Evolutionary conservation across 2,329 filamentous ascomycete species (phyloP), one percentile per base, ranked within the genome.

Genomic region (Akanthomyces lecanii): DNA sequence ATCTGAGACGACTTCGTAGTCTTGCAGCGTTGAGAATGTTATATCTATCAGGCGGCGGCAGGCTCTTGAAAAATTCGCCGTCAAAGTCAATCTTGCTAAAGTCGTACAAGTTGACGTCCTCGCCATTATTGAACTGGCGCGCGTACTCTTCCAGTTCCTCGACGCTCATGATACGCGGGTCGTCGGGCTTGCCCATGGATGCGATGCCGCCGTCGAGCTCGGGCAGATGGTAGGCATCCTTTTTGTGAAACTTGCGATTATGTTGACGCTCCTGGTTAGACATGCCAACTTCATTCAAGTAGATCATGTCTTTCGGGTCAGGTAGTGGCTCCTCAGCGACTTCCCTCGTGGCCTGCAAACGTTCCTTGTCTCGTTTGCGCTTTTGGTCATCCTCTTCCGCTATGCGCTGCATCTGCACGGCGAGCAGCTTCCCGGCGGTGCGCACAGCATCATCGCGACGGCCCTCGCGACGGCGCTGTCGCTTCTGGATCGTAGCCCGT

Each of bases 31-130:
- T 99, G 25, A 99, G 78, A 60, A 99, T 99, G 70, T 98, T 98
- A 79, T 99, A 99, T 55, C 94, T 86, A 78, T 99, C 95, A 2
- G 89, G 89, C 1, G 92, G 83, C 0, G 96, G 95, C 63, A 99
- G 77, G 72, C 92, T 97, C 73, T 90, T 86, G 78, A 99, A 99
- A 76, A 99, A 99, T 14, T 94, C 87, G 67, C 93, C 91, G 67
- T 98, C 90, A 70, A 98, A 99, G 72, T 99, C 95, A 69, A 99
- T 99, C 76, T 98, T 98, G 72, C 91, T 96, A 72, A 99, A 99
- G 76, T 98, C 94, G 75, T 98, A 98, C 5, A 93, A 76, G 67
- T 89, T 88, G 69, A 98, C 89, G 73, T 98, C 94, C 75, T 98
- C 92, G 61, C 95, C 95, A 65, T 86, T 87, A 70, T 97, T 86